Evolutionary conservation across 768 basidiomycete genomes (phyloP).

Genomic region (Hypholoma sublateritium): DNA sequence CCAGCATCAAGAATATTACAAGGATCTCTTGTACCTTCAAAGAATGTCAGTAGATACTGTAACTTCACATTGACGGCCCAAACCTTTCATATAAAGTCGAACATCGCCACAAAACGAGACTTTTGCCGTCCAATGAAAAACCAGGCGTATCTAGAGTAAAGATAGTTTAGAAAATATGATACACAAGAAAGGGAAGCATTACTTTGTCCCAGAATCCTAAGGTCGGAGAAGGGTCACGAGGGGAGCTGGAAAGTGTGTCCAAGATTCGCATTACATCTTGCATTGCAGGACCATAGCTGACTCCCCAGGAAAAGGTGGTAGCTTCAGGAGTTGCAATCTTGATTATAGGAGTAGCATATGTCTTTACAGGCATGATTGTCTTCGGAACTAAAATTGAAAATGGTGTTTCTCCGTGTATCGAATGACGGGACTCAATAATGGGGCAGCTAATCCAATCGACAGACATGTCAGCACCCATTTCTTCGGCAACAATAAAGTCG

Average conservation of each 20-base stretch:
- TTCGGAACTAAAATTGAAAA: constrained; percentile 75
- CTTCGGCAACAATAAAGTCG: constrained; percentile 85
- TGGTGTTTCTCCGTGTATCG: constrained; percentile 46
- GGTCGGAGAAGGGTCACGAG: constrained; percentile 78
- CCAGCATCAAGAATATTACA: constrained; percentile 67
- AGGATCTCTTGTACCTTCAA: constrained; percentile 78
- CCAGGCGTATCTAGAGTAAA: constrained; percentile 58
- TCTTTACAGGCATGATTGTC: constrained; percentile 95
- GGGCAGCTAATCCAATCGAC: constrained; percentile 72
- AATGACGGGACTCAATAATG: constrained; percentile 57
- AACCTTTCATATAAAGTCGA: constrained; percentile 86
- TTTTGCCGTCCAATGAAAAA: constrained; percentile 80
- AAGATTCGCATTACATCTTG: constrained; percentile 85
- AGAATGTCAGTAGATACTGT: background rate
- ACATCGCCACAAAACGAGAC: constrained; percentile 70
- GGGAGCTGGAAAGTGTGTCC: constrained; percentile 75
- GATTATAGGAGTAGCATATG: constrained; percentile 77
- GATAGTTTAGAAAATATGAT: constrained; percentile 3
- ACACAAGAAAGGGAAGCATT: background rate
- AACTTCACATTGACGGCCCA: background rate
- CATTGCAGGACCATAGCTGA: constrained; percentile 82
- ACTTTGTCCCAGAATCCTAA: constrained; percentile 98
- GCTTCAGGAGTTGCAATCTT: constrained; percentile 61
- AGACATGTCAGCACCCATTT: constrained; percentile 68
- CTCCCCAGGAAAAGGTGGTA: constrained; percentile 84